Base-by-base conservation (phyloP, 1,284 basidiomycete genomes). In the Ceratobasidium sp. region DNA sequence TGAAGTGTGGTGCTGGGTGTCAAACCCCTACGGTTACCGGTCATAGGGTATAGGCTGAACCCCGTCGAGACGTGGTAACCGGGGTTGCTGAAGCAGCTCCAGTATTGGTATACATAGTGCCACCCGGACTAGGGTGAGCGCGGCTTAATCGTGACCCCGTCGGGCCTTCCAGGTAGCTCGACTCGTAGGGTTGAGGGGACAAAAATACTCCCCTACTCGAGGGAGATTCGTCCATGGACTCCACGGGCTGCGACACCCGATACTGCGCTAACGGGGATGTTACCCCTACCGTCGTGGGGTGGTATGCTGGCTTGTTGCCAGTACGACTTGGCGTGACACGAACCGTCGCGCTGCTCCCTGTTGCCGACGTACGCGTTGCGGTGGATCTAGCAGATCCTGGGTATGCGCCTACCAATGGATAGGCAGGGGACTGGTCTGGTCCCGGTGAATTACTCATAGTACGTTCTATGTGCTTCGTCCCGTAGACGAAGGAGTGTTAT, bases 101-200 rank as follows among this genome's bases (percentile, higher is more conserved):
- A n/a, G n/a, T 33, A 6, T 3, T 17, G 36, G 56, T 59, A 17
- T 59, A 59, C 22, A 27, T 31, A 29, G 27, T 59, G 36, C 31
- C 31, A 14, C 56, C 31, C 8, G 29, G 9, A 59, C 56, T 59
- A 1, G 31, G 56, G 1, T 22, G 56, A 17, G 56, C 3, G 33
- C 29, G 22, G 19, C 22, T 33, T 1, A 59, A 31, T 17, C 22
- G 56, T 36, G 56, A 33, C 29, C 31, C 29, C 7, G 36, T 33
- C 4, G 56, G 56, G 29, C 29, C 56, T 22, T 33, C 29, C 2
- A 59, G 11, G 31, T 59, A 59, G 36, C 56, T 59, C 56, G 31
- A 59, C 56, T 31, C 56, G n/a, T 33, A 33, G 8, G 56, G 56
- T 59, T 8, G 31, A 59, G 56, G 56, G 27, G 29, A 59, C 2